Conservation (phyloP, 2,329 filamentous ascomycete species). For the Fusarium veterinarium region DNA sequence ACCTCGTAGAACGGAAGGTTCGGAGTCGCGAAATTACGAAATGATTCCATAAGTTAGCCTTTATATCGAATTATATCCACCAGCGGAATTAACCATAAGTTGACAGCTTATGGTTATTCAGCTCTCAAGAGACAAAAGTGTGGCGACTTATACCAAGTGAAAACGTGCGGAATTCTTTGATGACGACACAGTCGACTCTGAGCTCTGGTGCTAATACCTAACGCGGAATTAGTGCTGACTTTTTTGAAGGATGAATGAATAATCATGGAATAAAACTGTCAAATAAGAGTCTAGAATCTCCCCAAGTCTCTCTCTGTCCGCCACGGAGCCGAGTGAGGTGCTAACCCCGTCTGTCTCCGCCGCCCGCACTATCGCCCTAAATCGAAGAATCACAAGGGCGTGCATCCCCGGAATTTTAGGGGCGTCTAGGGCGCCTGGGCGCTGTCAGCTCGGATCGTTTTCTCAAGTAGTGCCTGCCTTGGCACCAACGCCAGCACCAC, state of each 20-base stretch:
- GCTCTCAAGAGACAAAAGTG: neutral
- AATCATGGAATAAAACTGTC: slow-evolving; percentile 13
- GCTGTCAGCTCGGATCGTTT: slow-evolving; percentile 22
- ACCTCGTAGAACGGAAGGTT: slow-evolving; percentile 4
- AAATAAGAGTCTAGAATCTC: slow-evolving; percentile 6
- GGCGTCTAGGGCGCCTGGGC: neutral
- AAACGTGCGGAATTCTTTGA: slow-evolving; percentile 22
- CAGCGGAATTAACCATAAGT: slow-evolving; percentile 9
- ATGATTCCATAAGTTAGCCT: neutral
- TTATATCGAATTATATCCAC: neutral
- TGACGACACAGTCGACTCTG: slow-evolving; percentile 25
- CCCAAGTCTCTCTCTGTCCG: neutral
- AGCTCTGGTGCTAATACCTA: slow-evolving; percentile 11
- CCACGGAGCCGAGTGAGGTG: neutral
- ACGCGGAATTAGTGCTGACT: slow-evolving; percentile 34
- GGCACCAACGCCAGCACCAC: slow-evolving; percentile 27
- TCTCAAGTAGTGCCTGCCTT: slow-evolving; percentile 5
- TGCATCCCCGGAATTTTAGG: slow-evolving; percentile 21
- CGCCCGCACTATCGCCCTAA: slow-evolving; percentile 11
- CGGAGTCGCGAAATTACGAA: neutral
- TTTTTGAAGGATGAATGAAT: slow-evolving; percentile 10
- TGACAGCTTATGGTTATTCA: slow-evolving; percentile 22
- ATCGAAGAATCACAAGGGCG: slow-evolving; percentile 1
- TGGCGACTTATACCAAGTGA: neutral
- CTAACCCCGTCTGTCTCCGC: slow-evolving; percentile 2